Percentiles rank a stretch among this genome's conserved stretches.
phyloP scores from a whole-genome alignment of 345 rosid species.

The Tarenaya hassleriana region DNA sequence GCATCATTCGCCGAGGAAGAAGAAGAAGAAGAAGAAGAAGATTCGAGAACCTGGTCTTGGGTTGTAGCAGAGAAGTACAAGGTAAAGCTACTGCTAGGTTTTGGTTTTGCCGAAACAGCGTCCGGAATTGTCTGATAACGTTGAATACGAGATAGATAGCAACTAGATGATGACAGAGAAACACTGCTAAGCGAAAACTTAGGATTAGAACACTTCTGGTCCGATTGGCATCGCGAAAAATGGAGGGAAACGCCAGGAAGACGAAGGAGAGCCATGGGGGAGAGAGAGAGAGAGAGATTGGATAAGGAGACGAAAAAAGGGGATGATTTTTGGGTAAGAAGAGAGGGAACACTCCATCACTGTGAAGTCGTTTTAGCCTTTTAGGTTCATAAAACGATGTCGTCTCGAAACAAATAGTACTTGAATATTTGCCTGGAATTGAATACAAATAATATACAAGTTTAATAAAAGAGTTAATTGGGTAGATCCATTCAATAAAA shows the following conservation, averaged over 20 bases:
- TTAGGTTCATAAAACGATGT: no score
- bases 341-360: no score
- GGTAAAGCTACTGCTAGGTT: slow-evolving; percentile 13
- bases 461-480: no score
- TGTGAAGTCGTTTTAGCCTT: background rate
- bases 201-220: background rate
- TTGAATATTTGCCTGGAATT: no score
- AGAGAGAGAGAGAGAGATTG: slow-evolving; percentile 5
- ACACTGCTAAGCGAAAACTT: background rate
- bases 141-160: slow-evolving; percentile 22
- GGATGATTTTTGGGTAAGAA: no score
- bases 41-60: slow-evolving; percentile 33
- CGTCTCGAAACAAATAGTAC: no score
- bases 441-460: no score
- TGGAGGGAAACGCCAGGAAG: slow-evolving; percentile 36
- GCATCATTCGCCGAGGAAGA: background rate
- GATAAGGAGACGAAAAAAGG: slow-evolving; percentile 34
- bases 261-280: slow-evolving; percentile 42
- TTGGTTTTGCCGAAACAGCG: slow-evolving; percentile 24
- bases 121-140: slow-evolving; percentile 12
- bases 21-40: slow-evolving; percentile 11
- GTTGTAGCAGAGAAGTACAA: slow-evolving; percentile 37
- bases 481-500: no score
- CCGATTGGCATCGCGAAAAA: slow-evolving; percentile 24
- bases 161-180: slow-evolving; percentile 20